Conservation (phyloP, 1,139 yeast genomes). For the Lodderomyces theae region DNA sequence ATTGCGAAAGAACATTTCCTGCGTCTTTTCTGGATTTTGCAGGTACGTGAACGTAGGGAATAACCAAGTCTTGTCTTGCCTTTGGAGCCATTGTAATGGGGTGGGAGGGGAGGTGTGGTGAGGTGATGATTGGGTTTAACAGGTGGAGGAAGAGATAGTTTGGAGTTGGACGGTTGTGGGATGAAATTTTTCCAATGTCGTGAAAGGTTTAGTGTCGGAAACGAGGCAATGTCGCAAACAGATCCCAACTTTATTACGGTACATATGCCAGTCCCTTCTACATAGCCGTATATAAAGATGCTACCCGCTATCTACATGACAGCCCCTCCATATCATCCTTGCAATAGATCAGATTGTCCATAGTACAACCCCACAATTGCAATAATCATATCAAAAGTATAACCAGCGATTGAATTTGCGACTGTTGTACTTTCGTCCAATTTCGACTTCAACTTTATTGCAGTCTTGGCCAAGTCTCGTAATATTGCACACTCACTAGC, state of each 20-base stretch:
- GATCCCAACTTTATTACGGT: too few species aligned
- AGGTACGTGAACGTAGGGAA: conserved; percentile 50
- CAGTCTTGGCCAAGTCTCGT: conserved; percentile 41
- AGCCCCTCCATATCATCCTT: too few species aligned
- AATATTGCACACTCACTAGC: conserved; percentile 34
- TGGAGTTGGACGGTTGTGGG: too few species aligned
- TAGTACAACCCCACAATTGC: conserved; percentile 34
- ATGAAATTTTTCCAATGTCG: too few species aligned
- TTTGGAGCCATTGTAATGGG: conserved; percentile 25
- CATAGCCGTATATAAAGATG: too few species aligned
- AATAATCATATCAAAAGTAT: conserved; percentile 33
- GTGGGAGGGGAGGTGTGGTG: neutral
- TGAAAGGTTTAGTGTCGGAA: too few species aligned
- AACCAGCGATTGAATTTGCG: conserved; percentile 13
- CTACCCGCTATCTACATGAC: too few species aligned
- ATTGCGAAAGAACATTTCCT: conserved; percentile 50
- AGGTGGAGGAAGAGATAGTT: too few species aligned
- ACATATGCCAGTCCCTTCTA: too few species aligned
- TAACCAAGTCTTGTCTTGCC: conserved; percentile 37
- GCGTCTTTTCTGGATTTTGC: conserved; percentile 46
- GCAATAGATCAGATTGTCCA: conserved; percentile 35
- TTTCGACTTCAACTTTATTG: conserved; percentile 25
- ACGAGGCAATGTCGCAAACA: too few species aligned
- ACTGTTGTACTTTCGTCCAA: conserved; percentile 11
- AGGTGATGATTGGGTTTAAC: neutral